phyloP scores from a whole-genome alignment of 495 filamentous ascomycete genomes.

The Neurospora discreta region DNA sequence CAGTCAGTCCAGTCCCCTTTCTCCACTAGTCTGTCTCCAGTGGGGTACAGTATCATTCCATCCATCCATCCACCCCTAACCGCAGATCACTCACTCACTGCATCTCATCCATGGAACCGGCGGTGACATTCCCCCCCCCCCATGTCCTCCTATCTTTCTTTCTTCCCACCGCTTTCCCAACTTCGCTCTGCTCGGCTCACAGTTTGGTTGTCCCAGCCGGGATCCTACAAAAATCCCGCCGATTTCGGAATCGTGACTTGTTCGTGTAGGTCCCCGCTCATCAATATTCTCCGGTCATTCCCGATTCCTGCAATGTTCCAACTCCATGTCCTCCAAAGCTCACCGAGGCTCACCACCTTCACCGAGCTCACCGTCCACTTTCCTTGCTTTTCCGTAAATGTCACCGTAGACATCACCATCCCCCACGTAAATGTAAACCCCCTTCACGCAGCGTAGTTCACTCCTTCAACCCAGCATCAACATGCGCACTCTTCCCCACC shows the following conservation, averaged over 20 bases:
- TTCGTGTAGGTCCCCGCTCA: too few species aligned
- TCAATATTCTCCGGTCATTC: too few species aligned
- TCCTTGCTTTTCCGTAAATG: not conserved
- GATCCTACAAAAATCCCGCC: too few species aligned
- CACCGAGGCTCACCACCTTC: too few species aligned
- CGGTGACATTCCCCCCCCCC: not conserved
- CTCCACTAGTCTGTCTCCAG: not conserved
- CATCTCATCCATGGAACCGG: not conserved
- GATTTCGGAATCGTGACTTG: too few species aligned
- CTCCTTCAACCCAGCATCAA: not conserved
- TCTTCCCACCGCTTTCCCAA: not conserved
- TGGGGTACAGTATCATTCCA: not conserved
- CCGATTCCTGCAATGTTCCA: too few species aligned
- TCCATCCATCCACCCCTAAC: not conserved
- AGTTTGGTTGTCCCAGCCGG: too few species aligned
- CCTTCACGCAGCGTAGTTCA: too few species aligned
- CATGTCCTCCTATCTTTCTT: not conserved
- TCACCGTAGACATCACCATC: not conserved
- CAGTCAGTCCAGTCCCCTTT: not conserved
- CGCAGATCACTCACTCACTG: not conserved
- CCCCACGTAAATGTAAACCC: too few species aligned
- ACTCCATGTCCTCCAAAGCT: too few species aligned
- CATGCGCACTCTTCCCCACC: constrained; percentile 10
- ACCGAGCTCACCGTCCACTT: too few species aligned
- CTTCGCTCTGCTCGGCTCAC: not conserved